Conservation (phyloP, 495 filamentous ascomycete species). For the Lentithecium fluviatile region DNA sequence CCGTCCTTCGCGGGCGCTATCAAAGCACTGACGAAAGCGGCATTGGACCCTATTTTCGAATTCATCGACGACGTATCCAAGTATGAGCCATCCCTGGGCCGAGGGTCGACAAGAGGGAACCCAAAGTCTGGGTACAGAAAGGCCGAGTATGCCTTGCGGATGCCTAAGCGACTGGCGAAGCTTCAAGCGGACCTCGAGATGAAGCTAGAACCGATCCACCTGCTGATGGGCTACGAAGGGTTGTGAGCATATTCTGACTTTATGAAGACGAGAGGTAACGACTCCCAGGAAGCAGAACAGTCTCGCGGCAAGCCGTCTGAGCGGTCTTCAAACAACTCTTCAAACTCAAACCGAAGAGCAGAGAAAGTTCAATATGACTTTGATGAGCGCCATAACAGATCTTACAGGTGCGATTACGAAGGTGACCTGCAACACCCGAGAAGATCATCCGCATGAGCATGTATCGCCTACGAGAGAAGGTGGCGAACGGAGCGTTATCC, state of each 20-base stretch:
- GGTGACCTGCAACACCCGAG: too few relatives aligned
- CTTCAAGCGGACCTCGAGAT: background rate
- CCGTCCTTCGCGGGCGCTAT: background rate
- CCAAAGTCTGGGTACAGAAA: background rate
- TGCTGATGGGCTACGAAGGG: slow-evolving; percentile 2
- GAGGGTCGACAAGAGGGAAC: background rate
- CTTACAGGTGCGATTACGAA: background rate
- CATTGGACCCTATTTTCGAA: background rate
- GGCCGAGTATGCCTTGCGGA: background rate
- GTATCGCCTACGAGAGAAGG: too few relatives aligned
- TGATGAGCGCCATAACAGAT: background rate
- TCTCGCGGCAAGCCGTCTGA: background rate
- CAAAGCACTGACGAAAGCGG: background rate
- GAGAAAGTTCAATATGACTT: background rate
- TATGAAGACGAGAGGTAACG: too few relatives aligned
- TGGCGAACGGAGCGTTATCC: too few relatives aligned
- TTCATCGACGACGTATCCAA: slow-evolving; percentile 2
- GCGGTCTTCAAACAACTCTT: background rate
- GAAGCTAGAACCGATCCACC: slow-evolving; percentile 4
- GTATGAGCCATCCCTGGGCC: background rate
- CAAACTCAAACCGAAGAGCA: background rate
- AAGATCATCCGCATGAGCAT: too few relatives aligned
- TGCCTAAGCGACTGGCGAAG: background rate
- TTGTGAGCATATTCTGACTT: background rate
- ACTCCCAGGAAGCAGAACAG: background rate